phyloP scores from a whole-genome alignment of 768 basidiomycete species.

The Tylopilus vinaceipallidus region DNA sequence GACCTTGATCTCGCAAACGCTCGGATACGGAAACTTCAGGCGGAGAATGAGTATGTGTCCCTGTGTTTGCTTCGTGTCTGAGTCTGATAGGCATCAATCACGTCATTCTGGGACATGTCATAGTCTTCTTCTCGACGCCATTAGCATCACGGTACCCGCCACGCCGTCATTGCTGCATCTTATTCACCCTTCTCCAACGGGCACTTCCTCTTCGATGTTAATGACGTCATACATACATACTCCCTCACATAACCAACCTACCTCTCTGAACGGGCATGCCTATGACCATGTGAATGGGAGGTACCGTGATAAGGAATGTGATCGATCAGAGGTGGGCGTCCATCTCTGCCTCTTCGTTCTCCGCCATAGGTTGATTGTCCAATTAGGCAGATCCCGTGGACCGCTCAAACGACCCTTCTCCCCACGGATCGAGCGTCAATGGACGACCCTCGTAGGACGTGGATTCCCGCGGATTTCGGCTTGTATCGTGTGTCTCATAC shows the following conservation, averaged over 20 bases:
- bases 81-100: not conserved
- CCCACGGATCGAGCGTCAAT: conserved; percentile 22
- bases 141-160: conserved; percentile 32
- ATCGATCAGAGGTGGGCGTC: conserved; percentile 17
- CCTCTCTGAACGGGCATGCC: conserved; percentile 25
- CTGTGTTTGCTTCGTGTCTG: not conserved
- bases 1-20: conserved; percentile 28
- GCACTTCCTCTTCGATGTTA: conserved; percentile 17
- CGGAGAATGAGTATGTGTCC: conserved; percentile 32
- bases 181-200: conserved; percentile 27
- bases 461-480: not conserved
- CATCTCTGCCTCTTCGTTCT: not conserved
- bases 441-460: conserved; percentile 22
- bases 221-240: conserved; percentile 19
- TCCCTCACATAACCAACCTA: conserved; percentile 3
- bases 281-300: conserved; percentile 27
- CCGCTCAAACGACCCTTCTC: conserved; percentile 20
- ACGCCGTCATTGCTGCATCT: conserved; percentile 33
- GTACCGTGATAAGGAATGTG: conserved; percentile 27
- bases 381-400: conserved; percentile 13
- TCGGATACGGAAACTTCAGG: conserved; percentile 29
- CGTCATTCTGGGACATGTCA: not conserved
- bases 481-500: not conserved
- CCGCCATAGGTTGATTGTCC: not conserved
- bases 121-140: conserved; percentile 34